Evolutionary conservation across 1,139 yeast genomes (phyloP).

Genomic region (Hemisphaericaspora subhashii): DNA sequence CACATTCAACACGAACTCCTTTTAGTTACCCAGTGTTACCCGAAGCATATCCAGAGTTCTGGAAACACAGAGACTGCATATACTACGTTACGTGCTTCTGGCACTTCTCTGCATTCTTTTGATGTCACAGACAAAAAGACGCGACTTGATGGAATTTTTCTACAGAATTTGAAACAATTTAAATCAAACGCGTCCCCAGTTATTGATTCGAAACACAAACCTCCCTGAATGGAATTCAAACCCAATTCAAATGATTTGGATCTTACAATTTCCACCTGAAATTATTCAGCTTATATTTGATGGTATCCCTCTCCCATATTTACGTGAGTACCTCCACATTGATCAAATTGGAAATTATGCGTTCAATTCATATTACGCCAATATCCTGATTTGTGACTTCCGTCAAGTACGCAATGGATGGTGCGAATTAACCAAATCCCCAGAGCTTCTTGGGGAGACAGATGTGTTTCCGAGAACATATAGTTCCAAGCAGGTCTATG

Average conservation of each 20-base stretch:
- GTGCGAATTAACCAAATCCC: not conserved
- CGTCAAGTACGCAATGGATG: not conserved
- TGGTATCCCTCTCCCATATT: not conserved
- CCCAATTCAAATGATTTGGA: not conserved
- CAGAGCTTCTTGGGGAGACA: not conserved
- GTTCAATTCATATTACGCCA: not conserved
- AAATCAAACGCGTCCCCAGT: too few species aligned
- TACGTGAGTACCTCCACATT: not conserved
- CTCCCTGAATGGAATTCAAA: too few species aligned
- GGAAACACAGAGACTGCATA: too few species aligned
- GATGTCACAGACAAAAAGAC: too few species aligned
- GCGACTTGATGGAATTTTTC: too few species aligned
- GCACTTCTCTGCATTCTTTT: too few species aligned
- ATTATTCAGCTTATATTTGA: not conserved
- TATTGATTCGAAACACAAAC: too few species aligned
- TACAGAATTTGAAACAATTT: too few species aligned
- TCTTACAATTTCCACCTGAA: not conserved
- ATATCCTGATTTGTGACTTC: not conserved
- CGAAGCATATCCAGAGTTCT: too few species aligned
- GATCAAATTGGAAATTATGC: slow-evolving; percentile 1
- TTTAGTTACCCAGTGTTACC: too few species aligned
- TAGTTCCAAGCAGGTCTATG: not conserved
- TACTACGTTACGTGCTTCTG: too few species aligned
- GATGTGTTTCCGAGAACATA: not conserved
- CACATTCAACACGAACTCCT: too few species aligned